A percentile compares a stretch with the other conserved stretches of the same genome.
Conservation (phyloP, 768 basidiomycete species). For the Trichaptum fuscoviolaceum region DNA sequence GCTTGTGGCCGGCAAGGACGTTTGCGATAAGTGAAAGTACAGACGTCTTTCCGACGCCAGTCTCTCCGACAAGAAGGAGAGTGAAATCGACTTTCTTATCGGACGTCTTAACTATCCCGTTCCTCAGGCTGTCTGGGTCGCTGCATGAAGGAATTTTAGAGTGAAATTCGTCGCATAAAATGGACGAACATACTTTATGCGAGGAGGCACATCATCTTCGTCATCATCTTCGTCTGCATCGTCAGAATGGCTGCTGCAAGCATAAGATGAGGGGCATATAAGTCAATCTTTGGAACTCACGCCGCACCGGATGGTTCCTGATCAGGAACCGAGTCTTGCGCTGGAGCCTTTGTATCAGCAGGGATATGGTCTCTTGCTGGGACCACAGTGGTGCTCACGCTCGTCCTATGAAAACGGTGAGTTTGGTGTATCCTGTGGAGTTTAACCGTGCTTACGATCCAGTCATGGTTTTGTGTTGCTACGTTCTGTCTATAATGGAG, state of each 20-base stretch:
- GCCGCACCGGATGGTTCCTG: background rate
- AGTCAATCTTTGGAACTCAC: background rate
- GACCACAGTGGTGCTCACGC: background rate
- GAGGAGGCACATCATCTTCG: background rate
- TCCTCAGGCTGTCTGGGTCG: background rate
- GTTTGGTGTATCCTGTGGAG: background rate
- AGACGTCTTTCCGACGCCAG: slow-evolving; percentile 96
- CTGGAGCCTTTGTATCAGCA: background rate
- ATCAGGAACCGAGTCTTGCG: background rate
- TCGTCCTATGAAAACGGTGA: background rate
- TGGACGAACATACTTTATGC: background rate
- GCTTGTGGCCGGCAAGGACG: slow-evolving; percentile 22
- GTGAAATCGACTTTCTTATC: slow-evolving; percentile 23
- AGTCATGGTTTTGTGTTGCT: background rate
- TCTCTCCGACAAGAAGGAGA: slow-evolving; percentile 94
- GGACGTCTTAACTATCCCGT: background rate
- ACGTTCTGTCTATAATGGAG: background rate
- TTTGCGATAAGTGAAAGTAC: slow-evolving; percentile 87
- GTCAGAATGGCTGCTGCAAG: background rate
- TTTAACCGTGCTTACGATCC: background rate
- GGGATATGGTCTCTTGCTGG: background rate
- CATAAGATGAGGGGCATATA: background rate
- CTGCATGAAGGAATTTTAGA: background rate
- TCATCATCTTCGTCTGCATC: background rate
- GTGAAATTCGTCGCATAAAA: background rate